Evolutionary conservation across 176 grass and related monocot species (phyloP), one percentile per base, ranked within the genome.

Genomic region (Avena atlantica): DNA sequence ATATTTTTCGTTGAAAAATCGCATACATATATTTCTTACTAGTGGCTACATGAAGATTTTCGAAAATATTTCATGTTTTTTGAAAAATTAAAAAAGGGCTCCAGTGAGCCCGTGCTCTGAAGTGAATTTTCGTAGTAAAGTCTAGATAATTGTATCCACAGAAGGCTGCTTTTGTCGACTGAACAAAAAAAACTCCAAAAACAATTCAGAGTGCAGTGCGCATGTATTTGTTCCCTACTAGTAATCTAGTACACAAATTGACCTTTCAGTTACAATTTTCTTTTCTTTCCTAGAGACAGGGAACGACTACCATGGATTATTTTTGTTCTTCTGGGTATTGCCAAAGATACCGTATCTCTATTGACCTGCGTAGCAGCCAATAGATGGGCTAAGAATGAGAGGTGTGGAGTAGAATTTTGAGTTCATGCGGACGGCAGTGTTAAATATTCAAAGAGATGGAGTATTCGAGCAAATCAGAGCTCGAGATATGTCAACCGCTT

Each of bases 401-500:
- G 42, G 31, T 49, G 74, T 10, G 16, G 1, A 42, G 9, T 67
- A 50, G 8, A 78, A 17, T 60, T 51, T 70, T 19, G 25, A 70
- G 63, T 62, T 62, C 74, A 78, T 48, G 64, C 27, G 64, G 25
- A 74, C 56, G 64, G 19, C 74, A 34, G 2, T 31, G 60, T 52
- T 55, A 45, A 70, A 70, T 51, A 82, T 19, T 15, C 14, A 53
- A 76, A 71, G 11, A 29, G 12, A 77, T 40, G 37, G 37, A 40
- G 37, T 83, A 65, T 78, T 78, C 20, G 24, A 84, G 6, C 34
- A 84, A 79, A 87, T 90, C 80, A 48, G 73, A 57, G 34, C 34
- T 57, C 2, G 13, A 87, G 89, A 87, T 87, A 74, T 79, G 80
- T 87, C 89, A 91, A 87, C 74, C 64, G 20, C 65, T 36, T 74